Evolutionary conservation across 331 rosid genomes (phyloP).

Genomic region (Spiraea crenata): DNA sequence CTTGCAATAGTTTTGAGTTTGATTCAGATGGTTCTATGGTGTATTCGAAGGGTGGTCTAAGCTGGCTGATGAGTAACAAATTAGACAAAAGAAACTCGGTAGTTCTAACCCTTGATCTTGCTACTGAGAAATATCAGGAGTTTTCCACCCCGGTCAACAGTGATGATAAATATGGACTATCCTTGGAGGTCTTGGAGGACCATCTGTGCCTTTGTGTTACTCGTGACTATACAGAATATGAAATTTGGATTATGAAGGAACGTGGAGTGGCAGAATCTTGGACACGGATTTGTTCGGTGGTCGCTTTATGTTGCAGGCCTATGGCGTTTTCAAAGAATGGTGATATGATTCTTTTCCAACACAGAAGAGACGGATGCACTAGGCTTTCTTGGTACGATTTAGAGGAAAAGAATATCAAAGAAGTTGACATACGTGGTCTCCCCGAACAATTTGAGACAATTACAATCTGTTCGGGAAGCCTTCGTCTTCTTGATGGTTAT

Average conservation of each 20-base stretch:
- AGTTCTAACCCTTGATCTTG: not conserved
- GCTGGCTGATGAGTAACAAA: not conserved
- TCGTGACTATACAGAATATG: not conserved
- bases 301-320: not conserved
- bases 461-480: not conserved
- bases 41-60: constrained; percentile 1
- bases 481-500: not conserved
- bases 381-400: not conserved
- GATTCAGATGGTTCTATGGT: not conserved
- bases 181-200: not conserved
- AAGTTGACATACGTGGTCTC: not conserved
- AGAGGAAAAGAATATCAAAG: not conserved
- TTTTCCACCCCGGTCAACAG: too few species aligned
- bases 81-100: not conserved
- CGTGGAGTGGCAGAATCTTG: not conserved
- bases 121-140: not conserved
- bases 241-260: constrained; percentile 1
- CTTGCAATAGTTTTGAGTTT: not conserved
- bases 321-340: not conserved
- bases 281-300: not conserved
- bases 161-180: too few species aligned
- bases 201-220: not conserved
- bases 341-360: not conserved
- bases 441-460: not conserved
- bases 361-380: too few species aligned